Conservation (phyloP, 306 rosid species). For the Sicyos edulis region DNA sequence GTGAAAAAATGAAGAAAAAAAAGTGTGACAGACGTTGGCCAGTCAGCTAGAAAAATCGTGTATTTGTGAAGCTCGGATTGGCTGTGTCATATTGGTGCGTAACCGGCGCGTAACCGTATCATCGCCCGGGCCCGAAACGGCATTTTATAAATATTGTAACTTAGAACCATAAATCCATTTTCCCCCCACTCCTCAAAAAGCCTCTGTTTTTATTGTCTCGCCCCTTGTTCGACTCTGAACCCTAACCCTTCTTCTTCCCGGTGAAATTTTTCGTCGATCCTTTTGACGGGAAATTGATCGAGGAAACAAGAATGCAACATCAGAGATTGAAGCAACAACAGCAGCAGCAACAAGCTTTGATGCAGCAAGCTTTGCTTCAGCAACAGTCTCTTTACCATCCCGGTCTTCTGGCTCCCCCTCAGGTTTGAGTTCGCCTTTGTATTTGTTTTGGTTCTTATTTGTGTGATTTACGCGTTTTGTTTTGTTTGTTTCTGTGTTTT, state of each 20-base stretch:
- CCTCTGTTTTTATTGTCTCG: conserved; percentile 14
- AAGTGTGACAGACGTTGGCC: too few species aligned
- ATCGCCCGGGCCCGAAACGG: conserved; percentile 3
- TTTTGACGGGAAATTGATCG: conserved; percentile 29
- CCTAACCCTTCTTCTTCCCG: conserved; percentile 45
- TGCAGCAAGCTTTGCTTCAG: conserved; percentile 96
- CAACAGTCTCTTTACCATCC: conserved; percentile 97
- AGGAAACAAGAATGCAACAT: conserved; percentile 68
- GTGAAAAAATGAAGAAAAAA: too few species aligned
- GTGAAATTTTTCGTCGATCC: conserved; percentile 16
- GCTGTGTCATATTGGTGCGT: not conserved
- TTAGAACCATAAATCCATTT: not conserved
- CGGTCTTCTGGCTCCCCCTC: conserved; percentile 92
- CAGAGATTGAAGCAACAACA: conserved; percentile 79
- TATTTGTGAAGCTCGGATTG: conserved; percentile 2
- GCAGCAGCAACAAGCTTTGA: conserved; percentile 78
- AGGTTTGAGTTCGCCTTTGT: conserved; percentile 41
- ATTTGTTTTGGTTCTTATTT: not conserved
- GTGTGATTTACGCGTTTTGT: not conserved
- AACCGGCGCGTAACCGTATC: conserved; percentile 16
- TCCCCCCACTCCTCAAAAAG: conserved; percentile 28
- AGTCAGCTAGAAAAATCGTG: too few species aligned
- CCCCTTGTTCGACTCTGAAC: conserved; percentile 37
- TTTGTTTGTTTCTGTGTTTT: not conserved
- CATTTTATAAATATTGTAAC: conserved; percentile 25